Conservation (phyloP, 2,329 filamentous ascomycete genomes). For the Pestalotiopsis sp. region DNA sequence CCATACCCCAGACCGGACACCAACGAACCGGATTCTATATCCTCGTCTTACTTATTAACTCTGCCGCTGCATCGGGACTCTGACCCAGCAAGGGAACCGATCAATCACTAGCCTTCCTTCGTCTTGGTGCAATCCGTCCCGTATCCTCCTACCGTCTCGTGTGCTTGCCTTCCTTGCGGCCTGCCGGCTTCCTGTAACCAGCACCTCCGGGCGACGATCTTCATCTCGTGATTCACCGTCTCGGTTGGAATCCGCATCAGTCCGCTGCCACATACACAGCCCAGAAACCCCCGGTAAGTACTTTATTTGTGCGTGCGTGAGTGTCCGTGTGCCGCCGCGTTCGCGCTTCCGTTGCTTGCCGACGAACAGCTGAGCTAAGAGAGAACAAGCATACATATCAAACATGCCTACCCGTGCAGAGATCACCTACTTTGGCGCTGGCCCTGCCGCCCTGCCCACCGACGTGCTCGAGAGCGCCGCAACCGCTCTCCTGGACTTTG, state of each 20-base stretch:
- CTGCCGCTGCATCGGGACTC: not conserved
- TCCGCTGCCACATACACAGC: not conserved
- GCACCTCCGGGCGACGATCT: constrained; percentile 5
- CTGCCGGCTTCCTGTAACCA: constrained; percentile 1
- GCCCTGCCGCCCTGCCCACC: constrained; percentile 85
- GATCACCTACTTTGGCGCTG: constrained; percentile 86
- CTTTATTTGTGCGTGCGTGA: not conserved
- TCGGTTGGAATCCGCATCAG: not conserved
- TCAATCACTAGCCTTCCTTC: not conserved
- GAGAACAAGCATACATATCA: not conserved
- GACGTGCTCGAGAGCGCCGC: constrained; percentile 78
- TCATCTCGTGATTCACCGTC: not conserved
- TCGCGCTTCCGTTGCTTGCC: not conserved
- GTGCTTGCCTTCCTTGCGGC: too few relatives aligned
- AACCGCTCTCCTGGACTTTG: constrained; percentile 78
- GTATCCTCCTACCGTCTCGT: not conserved
- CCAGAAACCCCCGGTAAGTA: not conserved
- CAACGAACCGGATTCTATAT: not conserved
- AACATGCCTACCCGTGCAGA: constrained; percentile 60
- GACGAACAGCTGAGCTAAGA: not conserved
- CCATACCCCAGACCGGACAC: not conserved
- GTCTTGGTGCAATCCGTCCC: not conserved
- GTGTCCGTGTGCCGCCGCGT: not conserved
- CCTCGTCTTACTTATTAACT: not conserved
- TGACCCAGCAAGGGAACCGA: not conserved